Evolutionary conservation across 805 yeast genomes (phyloP).

Genomic region (Kazachstania psychrophila): DNA sequence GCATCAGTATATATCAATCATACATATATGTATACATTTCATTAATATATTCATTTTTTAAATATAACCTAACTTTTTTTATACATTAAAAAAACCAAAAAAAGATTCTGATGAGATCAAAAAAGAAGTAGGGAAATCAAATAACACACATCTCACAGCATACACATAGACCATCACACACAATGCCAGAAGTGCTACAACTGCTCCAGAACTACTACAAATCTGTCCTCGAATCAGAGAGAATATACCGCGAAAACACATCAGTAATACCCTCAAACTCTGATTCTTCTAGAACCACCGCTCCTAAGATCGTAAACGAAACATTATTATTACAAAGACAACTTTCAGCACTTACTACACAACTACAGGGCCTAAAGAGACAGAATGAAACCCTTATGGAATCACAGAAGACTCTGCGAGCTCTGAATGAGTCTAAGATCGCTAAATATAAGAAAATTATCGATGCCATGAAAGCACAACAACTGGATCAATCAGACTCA

Average conservation of each 20-base stretch:
- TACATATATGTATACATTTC: not conserved
- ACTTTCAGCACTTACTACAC: slow-evolving; percentile 27
- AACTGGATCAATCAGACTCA: slow-evolving; percentile 3
- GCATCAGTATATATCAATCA: too few species aligned
- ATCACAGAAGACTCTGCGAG: slow-evolving; percentile 28
- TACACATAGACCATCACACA: not conserved
- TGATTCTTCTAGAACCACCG: slow-evolving; percentile 4
- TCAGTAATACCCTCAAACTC: not conserved
- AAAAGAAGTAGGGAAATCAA: too few species aligned
- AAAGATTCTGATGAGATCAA: not conserved
- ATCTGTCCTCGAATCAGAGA: slow-evolving; percentile 23
- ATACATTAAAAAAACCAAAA: not conserved
- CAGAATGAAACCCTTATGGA: slow-evolving; percentile 28
- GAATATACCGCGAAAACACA: slow-evolving; percentile 14
- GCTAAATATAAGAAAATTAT: slow-evolving; percentile 29
- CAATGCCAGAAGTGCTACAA: slow-evolving; percentile 21
- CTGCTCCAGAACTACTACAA: slow-evolving; percentile 22
- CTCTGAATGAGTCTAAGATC: slow-evolving; percentile 19
- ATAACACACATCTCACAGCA: not conserved
- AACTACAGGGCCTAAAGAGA: slow-evolving; percentile 23
- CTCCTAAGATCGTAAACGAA: slow-evolving; percentile 22
- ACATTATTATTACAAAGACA: slow-evolving; percentile 30
- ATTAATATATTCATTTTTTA: not conserved
- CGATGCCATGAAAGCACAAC: slow-evolving; percentile 18
- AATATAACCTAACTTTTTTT: not conserved